A percentile compares a stretch with the other conserved stretches of the same genome.
phyloP scores from a whole-genome alignment of 2,329 filamentous ascomycete species.

The Ceratocystis cubensis region DNA sequence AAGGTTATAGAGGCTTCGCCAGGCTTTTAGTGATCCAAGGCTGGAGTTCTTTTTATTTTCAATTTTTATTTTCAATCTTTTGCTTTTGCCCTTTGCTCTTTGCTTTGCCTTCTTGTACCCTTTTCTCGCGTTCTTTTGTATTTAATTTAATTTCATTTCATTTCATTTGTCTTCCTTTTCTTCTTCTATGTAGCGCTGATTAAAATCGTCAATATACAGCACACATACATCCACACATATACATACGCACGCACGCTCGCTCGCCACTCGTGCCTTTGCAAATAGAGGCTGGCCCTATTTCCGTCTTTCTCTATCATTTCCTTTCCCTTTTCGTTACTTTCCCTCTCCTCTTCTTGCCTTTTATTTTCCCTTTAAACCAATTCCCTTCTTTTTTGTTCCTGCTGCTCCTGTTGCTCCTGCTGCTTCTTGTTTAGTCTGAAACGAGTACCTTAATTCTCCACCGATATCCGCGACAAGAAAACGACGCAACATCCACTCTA shows the following conservation, averaged over 20 bases:
- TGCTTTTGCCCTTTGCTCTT: background rate
- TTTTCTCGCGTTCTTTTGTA: background rate
- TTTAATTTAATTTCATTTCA: background rate
- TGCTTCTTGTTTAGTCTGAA: background rate
- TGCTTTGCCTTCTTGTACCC: background rate
- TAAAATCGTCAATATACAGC: background rate
- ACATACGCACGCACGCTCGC: background rate
- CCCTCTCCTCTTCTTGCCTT: background rate
- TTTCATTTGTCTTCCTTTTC: background rate
- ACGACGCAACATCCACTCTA: background rate
- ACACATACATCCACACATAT: background rate
- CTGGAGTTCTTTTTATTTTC: background rate
- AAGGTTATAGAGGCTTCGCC: no score
- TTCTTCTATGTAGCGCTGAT: background rate
- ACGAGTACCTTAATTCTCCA: slow-evolving; percentile 1
- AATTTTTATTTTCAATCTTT: background rate
- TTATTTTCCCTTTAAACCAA: background rate
- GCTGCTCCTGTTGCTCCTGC: background rate
- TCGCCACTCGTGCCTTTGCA: background rate
- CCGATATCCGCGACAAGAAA: background rate
- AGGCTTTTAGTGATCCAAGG: no score
- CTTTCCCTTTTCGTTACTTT: background rate
- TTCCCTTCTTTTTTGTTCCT: background rate
- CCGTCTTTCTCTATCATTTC: background rate
- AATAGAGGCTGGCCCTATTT: background rate